These are phyloP conservation scores for Daldinia decipiens DNA, from an alignment of 495 filamentous ascomycete species.

Conservation along the genomic window DNA sequence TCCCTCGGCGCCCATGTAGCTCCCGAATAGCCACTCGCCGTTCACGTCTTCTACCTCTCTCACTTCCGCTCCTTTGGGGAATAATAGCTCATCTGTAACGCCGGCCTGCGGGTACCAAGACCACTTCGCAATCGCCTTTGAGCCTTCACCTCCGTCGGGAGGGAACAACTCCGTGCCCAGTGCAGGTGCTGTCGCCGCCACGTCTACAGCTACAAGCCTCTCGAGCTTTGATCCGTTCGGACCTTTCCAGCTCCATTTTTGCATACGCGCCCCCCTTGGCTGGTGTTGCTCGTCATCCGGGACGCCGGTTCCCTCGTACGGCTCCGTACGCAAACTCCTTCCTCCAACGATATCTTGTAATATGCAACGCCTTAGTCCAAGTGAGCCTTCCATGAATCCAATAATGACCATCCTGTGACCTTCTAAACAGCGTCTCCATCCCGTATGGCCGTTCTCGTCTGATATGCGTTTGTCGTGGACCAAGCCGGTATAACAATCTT, in stretches of 20 bases:
- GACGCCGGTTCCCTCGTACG: conserved; percentile 46
- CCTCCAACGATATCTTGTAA: conserved; percentile 80
- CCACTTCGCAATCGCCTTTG: conserved; percentile 72
- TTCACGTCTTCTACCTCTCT: conserved; percentile 83
- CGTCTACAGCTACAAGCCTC: conserved; percentile 47
- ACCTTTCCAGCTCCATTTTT: conserved; percentile 49
- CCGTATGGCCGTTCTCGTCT: conserved; percentile 75
- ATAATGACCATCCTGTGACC: conserved; percentile 90
- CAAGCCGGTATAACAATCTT: conserved; percentile 75
- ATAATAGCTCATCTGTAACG: conserved; percentile 76
- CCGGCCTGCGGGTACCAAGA: conserved; percentile 73
- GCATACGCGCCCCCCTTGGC: conserved; percentile 28
- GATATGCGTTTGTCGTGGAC: conserved; percentile 69
- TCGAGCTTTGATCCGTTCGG: conserved; percentile 41
- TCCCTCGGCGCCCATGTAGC: conserved; percentile 78
- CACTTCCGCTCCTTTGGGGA: conserved; percentile 84
- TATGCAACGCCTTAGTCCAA: conserved; percentile 66
- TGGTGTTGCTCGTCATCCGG: conserved; percentile 33
- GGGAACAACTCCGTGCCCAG: conserved; percentile 63
- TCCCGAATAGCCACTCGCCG: conserved; percentile 85
- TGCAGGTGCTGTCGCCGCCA: conserved; percentile 42
- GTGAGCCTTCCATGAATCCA: conserved; percentile 71
- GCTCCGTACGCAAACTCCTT: conserved; percentile 65
- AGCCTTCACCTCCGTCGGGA: conserved; percentile 73
- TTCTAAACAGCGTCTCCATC: conserved; percentile 80